phyloP scores from a whole-genome alignment of 345 rosid genomes.

The Populus pruinosa region DNA sequence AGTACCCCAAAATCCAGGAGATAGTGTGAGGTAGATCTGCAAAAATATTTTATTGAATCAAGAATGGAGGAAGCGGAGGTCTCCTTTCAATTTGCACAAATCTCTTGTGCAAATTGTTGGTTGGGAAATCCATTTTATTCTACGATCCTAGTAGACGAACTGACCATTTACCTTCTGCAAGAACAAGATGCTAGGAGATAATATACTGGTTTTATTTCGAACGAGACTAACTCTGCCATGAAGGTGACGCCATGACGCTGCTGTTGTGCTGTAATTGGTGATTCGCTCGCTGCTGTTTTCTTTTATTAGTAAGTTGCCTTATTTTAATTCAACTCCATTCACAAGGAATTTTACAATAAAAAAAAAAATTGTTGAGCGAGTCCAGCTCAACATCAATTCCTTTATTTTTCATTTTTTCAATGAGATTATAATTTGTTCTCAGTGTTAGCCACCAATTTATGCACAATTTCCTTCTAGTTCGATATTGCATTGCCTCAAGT shows the following conservation, averaged over 20 bases:
- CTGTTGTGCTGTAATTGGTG: constrained; percentile 1
- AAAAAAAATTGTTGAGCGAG: background rate
- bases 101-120: constrained; percentile 15
- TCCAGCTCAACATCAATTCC: background rate
- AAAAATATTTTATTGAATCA: background rate
- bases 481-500: background rate
- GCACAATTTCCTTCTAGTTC: background rate
- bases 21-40: constrained; percentile 8
- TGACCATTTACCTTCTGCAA: constrained; percentile 5
- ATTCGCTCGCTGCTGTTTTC: background rate
- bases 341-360: background rate
- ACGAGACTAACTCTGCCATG: background rate
- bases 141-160: background rate
- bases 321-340: background rate
- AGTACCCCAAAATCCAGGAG: constrained; percentile 3
- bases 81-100: background rate
- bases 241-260: background rate
- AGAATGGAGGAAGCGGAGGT: background rate
- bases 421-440: background rate
- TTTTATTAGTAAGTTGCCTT: too few relatives aligned
- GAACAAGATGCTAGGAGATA: background rate
- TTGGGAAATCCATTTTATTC: constrained; percentile 2
- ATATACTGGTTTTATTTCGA: background rate
- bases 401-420: background rate
- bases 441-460: background rate